Evolutionary conservation across 2,329 filamentous ascomycete genomes (phyloP), one percentile per base, ranked within the genome.

Genomic region (Fusarium bactridioides): DNA sequence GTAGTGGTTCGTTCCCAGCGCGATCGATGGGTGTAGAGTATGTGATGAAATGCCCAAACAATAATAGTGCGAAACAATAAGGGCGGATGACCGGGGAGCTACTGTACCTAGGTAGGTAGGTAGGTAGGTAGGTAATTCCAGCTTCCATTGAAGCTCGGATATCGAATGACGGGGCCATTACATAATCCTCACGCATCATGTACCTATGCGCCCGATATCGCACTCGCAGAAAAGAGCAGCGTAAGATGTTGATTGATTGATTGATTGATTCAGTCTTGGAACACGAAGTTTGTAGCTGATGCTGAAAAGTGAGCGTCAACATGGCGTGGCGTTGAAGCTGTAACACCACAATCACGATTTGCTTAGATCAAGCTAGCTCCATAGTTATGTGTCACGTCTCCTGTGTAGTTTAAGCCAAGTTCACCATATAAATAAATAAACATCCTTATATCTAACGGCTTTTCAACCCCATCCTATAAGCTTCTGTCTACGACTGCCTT

Each of bases 101-200:
- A 47, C 23, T 13, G 12, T 27, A 25, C 25, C 18, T 13, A 67
- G n/a, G n/a, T n/a, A n/a, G n/a, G n/a, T n/a, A n/a, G n/a, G n/a
- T 25, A 25, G 25, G 25, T 68, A 59, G 11, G 11, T 8, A 33
- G 31, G 31, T 33, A 33, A 43, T 41, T 60, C 61, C 63, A 37
- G 29, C 44, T 31, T 25, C 25, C 25, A 25, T 25, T 63, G 56
- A 60, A 67, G 66, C 72, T 73, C 58, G 69, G 72, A 68, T 61
- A 55, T 69, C 66, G 65, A 53, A 74, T 73, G 72, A 74, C 60
- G 62, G 56, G 25, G 54, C 41, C 62, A 74, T 74, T 74, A 74
- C 69, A 73, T 74, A 74, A 74, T 61, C 72, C 61, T 18, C 31
- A 61, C 38, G 27, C 48, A 57, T 55, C 43, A 65, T 55, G 12